Conservation (phyloP, 2,329 filamentous ascomycete species). For the Penicillium sp. region DNA sequence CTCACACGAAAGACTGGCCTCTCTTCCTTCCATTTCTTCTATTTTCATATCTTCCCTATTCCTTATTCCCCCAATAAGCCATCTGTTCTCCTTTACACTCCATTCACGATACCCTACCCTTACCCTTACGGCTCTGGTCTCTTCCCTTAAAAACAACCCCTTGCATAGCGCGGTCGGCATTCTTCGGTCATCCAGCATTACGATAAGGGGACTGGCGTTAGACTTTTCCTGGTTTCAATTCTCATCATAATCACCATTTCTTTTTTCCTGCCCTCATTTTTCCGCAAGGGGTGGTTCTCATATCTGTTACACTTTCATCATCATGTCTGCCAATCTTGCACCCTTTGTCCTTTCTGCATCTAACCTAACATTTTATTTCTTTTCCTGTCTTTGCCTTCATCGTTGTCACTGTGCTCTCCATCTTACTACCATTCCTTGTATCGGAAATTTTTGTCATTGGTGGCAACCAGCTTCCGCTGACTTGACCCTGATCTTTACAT, state of each 20-base stretch:
- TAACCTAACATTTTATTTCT: constrained; percentile 6
- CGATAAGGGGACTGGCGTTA: constrained; percentile 38
- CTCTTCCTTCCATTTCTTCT: constrained; percentile 15
- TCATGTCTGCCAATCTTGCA: background rate
- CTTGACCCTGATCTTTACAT: background rate
- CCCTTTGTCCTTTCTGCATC: constrained; percentile 12
- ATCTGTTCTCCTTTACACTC: constrained; percentile 24
- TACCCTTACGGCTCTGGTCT: constrained; percentile 37
- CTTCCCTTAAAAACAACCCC: constrained; percentile 33
- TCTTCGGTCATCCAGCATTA: constrained; percentile 40
- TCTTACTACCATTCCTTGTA: constrained; percentile 10
- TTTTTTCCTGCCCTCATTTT: background rate
- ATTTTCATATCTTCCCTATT: constrained; percentile 21
- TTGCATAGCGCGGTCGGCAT: constrained; percentile 49
- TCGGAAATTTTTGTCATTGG: background rate
- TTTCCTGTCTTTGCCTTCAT: constrained; percentile 6
- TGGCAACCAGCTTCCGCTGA: constrained; percentile 7
- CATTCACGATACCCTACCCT: constrained; percentile 45
- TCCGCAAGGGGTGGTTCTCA: background rate
- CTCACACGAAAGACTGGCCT: constrained; percentile 1
- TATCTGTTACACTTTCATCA: background rate
- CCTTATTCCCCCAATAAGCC: constrained; percentile 14
- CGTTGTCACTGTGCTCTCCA: constrained; percentile 11
- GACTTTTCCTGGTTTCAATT: constrained; percentile 30
- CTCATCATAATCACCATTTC: background rate